Conservation (phyloP, 306 rosid species). For the Glycine tomentella region DNA sequence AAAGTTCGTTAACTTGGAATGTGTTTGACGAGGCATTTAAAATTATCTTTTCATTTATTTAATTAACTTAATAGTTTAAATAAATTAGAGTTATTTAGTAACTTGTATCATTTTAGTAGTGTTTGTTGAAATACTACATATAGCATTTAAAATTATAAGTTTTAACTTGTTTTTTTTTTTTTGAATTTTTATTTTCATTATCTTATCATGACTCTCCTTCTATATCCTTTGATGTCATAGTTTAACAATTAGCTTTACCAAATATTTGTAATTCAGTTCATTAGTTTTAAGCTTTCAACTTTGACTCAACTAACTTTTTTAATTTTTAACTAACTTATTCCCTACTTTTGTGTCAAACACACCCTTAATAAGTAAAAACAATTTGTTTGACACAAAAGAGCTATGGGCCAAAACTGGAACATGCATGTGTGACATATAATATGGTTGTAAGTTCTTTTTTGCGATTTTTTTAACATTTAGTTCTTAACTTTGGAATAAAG, state of each 20-base stretch:
- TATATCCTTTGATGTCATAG: background rate
- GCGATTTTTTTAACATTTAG: background rate
- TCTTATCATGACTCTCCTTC: background rate
- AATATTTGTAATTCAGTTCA: background rate
- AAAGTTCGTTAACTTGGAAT: background rate
- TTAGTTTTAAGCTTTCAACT: background rate
- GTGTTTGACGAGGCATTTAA: background rate
- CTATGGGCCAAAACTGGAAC: background rate
- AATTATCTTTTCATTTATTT: background rate
- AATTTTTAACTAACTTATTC: constrained; percentile 3
- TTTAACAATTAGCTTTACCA: background rate
- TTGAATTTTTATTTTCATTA: background rate
- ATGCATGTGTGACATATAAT: too few species aligned
- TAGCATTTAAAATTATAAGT: background rate
- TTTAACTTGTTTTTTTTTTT: background rate
- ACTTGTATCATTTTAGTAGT: background rate
- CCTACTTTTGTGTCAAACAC: background rate
- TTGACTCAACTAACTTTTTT: background rate
- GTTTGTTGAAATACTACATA: background rate
- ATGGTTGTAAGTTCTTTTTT: background rate
- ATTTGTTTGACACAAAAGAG: background rate
- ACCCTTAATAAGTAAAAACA: constrained; percentile 2
- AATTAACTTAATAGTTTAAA: background rate
- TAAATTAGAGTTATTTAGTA: background rate
- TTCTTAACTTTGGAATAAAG: background rate